Evolutionary conservation across 192 early-diverging fungal species (phyloP).

Genomic region (Helicostylum pulchrum): DNA sequence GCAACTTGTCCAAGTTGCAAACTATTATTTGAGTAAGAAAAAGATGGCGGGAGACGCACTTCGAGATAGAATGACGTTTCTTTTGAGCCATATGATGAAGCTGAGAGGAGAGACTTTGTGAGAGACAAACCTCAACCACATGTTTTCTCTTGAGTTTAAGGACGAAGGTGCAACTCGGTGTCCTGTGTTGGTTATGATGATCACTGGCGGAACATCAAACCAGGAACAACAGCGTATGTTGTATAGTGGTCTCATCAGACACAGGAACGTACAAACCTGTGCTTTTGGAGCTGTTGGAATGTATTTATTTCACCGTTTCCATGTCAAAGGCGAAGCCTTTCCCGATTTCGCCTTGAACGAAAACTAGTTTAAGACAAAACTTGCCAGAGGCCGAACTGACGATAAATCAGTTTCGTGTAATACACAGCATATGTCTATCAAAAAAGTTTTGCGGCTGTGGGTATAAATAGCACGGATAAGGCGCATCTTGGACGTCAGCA

Average conservation of each 20-base stretch:
- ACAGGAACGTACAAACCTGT: not conserved
- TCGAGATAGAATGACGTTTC: not conserved
- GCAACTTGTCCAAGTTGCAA: not conserved
- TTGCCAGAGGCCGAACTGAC: not conserved
- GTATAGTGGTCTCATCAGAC: not conserved
- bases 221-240: no score
- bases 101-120: not conserved
- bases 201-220: not conserved
- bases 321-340: not conserved
- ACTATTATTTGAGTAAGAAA: not conserved
- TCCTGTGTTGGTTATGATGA: constrained; percentile 1
- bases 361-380: not conserved
- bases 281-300: constrained; percentile 5
- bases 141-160: constrained; percentile 3
- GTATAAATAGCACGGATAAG: no score
- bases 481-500: no score
- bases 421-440: not conserved
- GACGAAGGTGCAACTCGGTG: not conserved
- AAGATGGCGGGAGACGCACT: not conserved
- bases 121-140: not conserved
- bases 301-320: not conserved
- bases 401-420: not conserved
- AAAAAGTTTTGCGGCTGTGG: no score
- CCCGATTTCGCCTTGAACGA: not conserved
- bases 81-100: constrained; percentile 1